Evolutionary conservation across 2,329 filamentous ascomycete genomes (phyloP).

Genomic region (Coniochaeta pulveracea): DNA sequence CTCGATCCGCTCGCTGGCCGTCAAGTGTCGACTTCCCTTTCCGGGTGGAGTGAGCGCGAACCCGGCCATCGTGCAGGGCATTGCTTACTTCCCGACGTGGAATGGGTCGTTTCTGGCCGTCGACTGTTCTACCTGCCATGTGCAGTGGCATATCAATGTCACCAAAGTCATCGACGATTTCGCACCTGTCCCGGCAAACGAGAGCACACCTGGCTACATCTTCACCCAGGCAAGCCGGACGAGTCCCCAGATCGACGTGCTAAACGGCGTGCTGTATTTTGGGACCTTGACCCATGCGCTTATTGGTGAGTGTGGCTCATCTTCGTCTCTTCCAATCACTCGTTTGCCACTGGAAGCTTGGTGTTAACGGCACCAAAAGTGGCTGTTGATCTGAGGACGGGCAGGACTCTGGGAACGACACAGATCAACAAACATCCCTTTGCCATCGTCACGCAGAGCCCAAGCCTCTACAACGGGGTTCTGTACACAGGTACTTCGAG

Average conservation of each 20-base stretch:
- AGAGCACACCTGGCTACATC: too few relatives aligned
- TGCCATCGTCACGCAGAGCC: conserved; percentile 16
- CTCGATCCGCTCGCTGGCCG: conserved; percentile 6
- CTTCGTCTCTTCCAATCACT: too few relatives aligned
- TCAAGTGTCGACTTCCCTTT: conserved; percentile 8
- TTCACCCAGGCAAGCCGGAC: conserved; percentile 7
- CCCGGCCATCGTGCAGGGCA: conserved; percentile 7
- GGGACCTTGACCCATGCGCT: conserved; percentile 15
- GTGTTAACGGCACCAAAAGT: too few relatives aligned
- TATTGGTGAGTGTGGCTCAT: too few relatives aligned
- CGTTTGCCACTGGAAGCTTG: too few relatives aligned
- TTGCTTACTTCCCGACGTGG: conserved; percentile 20
- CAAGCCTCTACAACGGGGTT: conserved; percentile 15
- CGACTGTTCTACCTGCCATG: conserved; percentile 15
- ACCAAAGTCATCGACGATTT: conserved; percentile 13
- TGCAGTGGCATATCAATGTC: conserved; percentile 17
- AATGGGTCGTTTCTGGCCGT: conserved; percentile 18
- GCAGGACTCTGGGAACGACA: conserved; percentile 10
- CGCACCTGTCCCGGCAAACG: background rate
- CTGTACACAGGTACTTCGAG: conserved; percentile 17
- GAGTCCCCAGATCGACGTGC: conserved; percentile 9
- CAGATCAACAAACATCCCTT: conserved; percentile 15
- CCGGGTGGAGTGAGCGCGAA: conserved; percentile 9
- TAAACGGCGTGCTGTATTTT: conserved; percentile 17
- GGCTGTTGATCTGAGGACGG: conserved; percentile 13